Evolutionary conservation across 2,329 filamentous ascomycete species (phyloP).

Genomic region (Pseudogymnoascus sp.): DNA sequence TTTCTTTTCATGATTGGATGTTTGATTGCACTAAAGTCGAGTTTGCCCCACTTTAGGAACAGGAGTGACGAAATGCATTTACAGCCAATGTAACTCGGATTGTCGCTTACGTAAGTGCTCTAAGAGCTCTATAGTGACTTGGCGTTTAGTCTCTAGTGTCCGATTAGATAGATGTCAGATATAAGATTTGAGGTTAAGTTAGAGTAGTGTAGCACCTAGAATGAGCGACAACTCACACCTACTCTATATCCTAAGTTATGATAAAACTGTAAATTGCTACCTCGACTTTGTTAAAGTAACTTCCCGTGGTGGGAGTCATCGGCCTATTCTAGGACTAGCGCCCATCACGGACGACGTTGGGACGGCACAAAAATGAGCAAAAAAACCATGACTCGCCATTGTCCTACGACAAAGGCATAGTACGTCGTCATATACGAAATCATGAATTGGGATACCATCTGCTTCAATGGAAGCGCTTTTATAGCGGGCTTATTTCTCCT

Average conservation of each 20-base stretch:
- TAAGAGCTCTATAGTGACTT: too few species aligned
- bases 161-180: too few species aligned
- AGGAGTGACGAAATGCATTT: not conserved
- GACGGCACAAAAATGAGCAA: not conserved
- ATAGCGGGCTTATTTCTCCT: constrained; percentile 42
- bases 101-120: too few species aligned
- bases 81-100: not conserved
- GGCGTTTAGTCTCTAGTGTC: too few species aligned
- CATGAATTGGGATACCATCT: constrained; percentile 31
- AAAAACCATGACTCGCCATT: not conserved
- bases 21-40: not conserved
- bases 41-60: not conserved
- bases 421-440: constrained; percentile 18
- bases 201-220: not conserved
- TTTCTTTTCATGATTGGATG: not conserved
- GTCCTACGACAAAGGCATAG: constrained; percentile 20
- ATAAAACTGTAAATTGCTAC: not conserved
- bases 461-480: constrained; percentile 38
- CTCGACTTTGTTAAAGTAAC: not conserved
- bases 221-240: too few species aligned
- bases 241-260: not conserved
- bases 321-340: not conserved
- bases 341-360: not conserved
- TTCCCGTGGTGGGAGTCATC: not conserved
- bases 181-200: too few species aligned